These are phyloP conservation scores for Aspergillus caelatus DNA, from an alignment of 2,329 filamentous ascomycete species.

Conservation along the genomic window DNA sequence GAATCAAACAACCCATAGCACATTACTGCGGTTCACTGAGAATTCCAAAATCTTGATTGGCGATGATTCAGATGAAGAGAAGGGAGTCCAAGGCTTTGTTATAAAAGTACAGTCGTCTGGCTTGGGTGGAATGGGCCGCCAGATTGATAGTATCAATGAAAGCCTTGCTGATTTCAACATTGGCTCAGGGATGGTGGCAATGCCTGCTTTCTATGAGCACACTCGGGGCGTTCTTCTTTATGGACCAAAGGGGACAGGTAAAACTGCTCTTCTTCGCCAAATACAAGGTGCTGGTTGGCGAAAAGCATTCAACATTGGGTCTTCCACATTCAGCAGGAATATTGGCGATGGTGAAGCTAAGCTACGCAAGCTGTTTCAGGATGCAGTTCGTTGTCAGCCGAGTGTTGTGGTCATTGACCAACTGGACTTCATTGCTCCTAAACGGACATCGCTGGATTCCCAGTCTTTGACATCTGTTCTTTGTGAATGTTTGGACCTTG, in stretches of 20 bases:
- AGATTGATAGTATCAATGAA: conserved; percentile 67
- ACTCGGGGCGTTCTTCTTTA: conserved; percentile 71
- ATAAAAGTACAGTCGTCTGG: conserved; percentile 46
- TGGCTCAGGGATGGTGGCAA: conserved; percentile 29
- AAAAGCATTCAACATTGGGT: conserved; percentile 58
- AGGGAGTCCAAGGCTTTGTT: conserved; percentile 16
- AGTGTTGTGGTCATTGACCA: conserved; percentile 80
- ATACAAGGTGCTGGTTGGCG: conserved; percentile 72
- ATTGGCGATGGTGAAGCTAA: conserved; percentile 53
- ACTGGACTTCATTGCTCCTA: conserved; percentile 69
- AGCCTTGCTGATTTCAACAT: conserved; percentile 62
- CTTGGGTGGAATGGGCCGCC: conserved; percentile 69
- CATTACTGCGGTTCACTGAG: conserved; percentile 40
- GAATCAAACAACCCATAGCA: conserved; percentile 40
- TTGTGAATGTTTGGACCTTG: conserved; percentile 40
- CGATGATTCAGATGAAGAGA: conserved; percentile 20
- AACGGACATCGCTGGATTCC: conserved; percentile 53
- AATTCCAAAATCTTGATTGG: conserved; percentile 38
- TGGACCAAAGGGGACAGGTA: conserved; percentile 82
- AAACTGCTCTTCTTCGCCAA: conserved; percentile 71
- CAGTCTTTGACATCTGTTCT: conserved; percentile 44
- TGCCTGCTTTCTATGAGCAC: conserved; percentile 46
- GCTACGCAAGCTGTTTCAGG: conserved; percentile 69
- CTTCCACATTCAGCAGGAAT: conserved; percentile 35
- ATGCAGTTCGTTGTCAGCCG: conserved; percentile 69